Evolutionary conservation across 1,284 basidiomycete genomes (phyloP).

Genomic region (Lignosus rhinocerotis): DNA sequence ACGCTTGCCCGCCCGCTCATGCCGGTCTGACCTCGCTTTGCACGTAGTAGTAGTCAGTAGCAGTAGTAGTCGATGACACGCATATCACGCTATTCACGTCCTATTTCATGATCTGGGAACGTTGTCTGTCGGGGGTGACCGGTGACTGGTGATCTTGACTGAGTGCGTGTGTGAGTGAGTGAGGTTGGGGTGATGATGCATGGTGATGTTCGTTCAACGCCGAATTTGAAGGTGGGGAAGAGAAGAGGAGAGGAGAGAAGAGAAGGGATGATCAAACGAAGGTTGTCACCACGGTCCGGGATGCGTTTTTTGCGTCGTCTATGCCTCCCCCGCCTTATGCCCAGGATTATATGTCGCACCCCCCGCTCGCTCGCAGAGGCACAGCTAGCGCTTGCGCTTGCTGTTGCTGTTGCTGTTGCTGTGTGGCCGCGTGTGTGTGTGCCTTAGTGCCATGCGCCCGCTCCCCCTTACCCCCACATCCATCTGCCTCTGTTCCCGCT

Average conservation of each 20-base stretch:
- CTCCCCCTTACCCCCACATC: not conserved
- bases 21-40: constrained; percentile 6
- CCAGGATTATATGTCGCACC: constrained; percentile 16
- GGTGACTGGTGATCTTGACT: not conserved
- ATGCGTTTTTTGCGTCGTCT: constrained; percentile 7
- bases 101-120: constrained; percentile 20
- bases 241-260: too few species aligned
- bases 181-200: not conserved
- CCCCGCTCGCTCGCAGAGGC: constrained; percentile 14
- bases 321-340: constrained; percentile 20
- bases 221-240: too few species aligned
- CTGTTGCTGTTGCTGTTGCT: not conserved
- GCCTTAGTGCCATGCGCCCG: not conserved
- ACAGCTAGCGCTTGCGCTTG: constrained; percentile 20
- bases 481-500: not conserved
- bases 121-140: too few species aligned
- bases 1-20: not conserved
- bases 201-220: not conserved
- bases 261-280: too few species aligned
- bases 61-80: constrained; percentile 19
- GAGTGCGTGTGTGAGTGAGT: not conserved
- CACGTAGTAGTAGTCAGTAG: constrained; percentile 16
- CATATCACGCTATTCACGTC: constrained; percentile 26
- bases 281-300: constrained; percentile 3
- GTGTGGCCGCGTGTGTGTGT: not conserved